A percentile compares a stretch with the other conserved stretches of the same genome.
phyloP scores from a whole-genome alignment of 1,284 basidiomycete genomes.

The Rhodotorula sp. region DNA sequence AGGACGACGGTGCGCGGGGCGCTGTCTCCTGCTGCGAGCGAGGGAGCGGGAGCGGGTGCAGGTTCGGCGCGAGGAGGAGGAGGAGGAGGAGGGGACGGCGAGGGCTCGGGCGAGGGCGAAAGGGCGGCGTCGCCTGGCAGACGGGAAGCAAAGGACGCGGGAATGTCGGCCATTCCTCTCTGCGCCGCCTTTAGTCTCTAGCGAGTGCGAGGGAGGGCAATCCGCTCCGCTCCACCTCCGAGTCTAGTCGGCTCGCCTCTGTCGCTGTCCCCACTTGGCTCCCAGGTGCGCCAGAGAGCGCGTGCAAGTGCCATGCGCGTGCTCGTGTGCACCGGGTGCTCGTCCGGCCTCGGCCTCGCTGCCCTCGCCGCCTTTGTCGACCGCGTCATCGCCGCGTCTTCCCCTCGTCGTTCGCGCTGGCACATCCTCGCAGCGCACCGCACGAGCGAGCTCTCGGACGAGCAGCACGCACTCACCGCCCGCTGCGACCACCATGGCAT shows the following conservation, averaged over 20 bases:
- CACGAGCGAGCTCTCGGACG: neutral
- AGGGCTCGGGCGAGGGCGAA: neutral
- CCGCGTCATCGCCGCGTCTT: neutral
- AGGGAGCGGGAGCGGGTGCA: neutral
- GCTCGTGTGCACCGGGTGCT: constrained; percentile 18
- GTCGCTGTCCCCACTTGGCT: neutral
- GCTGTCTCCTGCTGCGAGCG: neutral
- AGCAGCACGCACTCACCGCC: neutral
- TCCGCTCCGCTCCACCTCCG: neutral
- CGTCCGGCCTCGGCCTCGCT: constrained; percentile 11
- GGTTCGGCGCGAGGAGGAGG: neutral
- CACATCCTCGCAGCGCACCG: constrained; percentile 15
- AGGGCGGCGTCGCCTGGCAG: neutral
- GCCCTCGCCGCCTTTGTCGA: constrained; percentile 7
- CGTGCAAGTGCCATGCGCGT: neutral
- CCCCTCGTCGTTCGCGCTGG: neutral
- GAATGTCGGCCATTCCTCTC: neutral
- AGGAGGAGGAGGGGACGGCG: neutral
- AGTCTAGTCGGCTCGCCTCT: constrained; percentile 1
- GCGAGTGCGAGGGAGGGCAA: too few species aligned
- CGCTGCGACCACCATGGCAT: neutral
- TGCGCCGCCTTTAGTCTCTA: too few species aligned
- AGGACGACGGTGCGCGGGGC: constrained; percentile 7
- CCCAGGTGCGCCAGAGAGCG: neutral
- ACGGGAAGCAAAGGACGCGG: neutral